Base-by-base conservation (phyloP, 1,139 yeast species). In the Tardiomyces depauwii region DNA sequence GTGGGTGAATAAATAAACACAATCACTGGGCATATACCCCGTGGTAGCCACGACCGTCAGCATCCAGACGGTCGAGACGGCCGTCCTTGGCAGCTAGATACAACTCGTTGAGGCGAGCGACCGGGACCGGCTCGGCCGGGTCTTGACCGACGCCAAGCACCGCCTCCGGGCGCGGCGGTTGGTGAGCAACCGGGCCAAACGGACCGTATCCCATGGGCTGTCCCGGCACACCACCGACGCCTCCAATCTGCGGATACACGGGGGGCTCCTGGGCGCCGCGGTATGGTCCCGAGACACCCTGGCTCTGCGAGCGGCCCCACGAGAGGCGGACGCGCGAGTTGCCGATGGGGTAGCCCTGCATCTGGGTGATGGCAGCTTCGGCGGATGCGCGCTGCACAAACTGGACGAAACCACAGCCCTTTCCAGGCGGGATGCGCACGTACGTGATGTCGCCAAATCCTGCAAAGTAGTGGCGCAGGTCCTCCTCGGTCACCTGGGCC, bases 391-490 rank as follows among this genome's bases (percentile, higher is more conserved):
- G 73, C 40, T 78, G 76, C 27, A 80, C 74, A 61, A 80, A 88
- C 63, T 85, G 93, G 47, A 88, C 89, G 67, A 88, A 89, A 1
- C 96, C 97, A 66, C 96, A 88, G 48, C 93, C 93, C 61, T 88
- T 88, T 14, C 95, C 95, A 4, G 82, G 80, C 10, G 96, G 96
- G 44, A 88, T 85, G 61, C 87, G 86, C 45, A 88, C 91, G 57
- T 84, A 87, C 47, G 82, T 76, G 52, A 89, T 84, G 45, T 76
- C 75, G 27, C 97, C 97, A 68, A 85, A 89, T 13, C 93, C 86
- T 56, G 80, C 80, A 66, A 88, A 88, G 45, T 82, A 72, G 3
- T 84, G 71, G 53, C 80, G 75, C 44, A 89, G 67, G 39, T 88
- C 85, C 44, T 80, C 82, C 59, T 87, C 96, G 14, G 78, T 72